phyloP scores from a whole-genome alignment of 306 rosid genomes.

The Biancaea sappan region DNA sequence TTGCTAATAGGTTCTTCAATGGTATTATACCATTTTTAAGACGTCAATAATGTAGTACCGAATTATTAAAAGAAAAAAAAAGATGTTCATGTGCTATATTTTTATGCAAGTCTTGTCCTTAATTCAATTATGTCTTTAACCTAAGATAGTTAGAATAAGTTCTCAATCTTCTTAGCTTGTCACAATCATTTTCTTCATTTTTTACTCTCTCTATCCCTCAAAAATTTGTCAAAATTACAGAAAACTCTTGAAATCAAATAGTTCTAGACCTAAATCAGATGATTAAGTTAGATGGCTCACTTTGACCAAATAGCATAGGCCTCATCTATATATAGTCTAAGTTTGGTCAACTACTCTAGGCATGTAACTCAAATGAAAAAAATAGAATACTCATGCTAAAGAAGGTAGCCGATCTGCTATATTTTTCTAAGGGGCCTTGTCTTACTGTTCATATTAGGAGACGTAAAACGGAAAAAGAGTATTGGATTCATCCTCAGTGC shows the following conservation, averaged over 20 bases:
- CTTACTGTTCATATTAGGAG: conserved; percentile 5
- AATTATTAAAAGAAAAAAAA: too few relatives aligned
- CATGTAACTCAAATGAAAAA: neutral
- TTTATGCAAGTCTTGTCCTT: too few relatives aligned
- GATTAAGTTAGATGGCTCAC: neutral
- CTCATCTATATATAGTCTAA: neutral
- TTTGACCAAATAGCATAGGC: too few relatives aligned
- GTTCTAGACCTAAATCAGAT: neutral
- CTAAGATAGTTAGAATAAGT: neutral
- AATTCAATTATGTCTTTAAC: neutral
- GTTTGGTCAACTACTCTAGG: conserved; percentile 15
- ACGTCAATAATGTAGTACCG: too few relatives aligned
- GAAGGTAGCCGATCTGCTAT: neutral
- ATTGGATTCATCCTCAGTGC: conserved; percentile 10
- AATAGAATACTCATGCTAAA: neutral
- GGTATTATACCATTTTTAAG: too few relatives aligned
- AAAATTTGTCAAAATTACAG: neutral
- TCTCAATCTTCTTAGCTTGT: neutral
- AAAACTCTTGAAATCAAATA: too few relatives aligned
- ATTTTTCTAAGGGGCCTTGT: neutral
- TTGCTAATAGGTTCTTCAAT: too few relatives aligned
- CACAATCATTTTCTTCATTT: neutral
- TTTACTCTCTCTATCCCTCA: neutral
- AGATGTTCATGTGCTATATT: too few relatives aligned
- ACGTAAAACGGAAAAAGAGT: conserved; percentile 7